These are phyloP conservation scores for Exophiala calicioides DNA, from an alignment of 2,329 filamentous ascomycete genomes.

Conservation along the genomic window DNA sequence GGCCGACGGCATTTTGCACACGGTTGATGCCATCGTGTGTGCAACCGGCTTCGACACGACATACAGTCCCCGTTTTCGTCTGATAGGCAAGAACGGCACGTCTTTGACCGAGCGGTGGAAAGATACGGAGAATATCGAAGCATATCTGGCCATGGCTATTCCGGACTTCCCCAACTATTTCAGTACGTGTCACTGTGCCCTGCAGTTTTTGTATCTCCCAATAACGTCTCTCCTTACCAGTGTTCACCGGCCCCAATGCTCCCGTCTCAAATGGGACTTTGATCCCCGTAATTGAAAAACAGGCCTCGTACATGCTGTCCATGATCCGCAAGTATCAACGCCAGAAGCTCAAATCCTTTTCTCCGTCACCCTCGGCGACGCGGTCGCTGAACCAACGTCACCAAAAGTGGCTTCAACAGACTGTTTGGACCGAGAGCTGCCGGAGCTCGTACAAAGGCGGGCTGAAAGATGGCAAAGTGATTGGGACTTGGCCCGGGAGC, in stretches of 20 bases:
- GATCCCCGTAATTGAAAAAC: slow-evolving; percentile 4
- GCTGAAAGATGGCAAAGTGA: slow-evolving; percentile 5
- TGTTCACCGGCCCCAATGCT: slow-evolving; percentile 36
- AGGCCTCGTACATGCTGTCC: slow-evolving; percentile 4
- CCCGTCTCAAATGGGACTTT: slow-evolving; percentile 31
- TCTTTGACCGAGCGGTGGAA: slow-evolving; percentile 10
- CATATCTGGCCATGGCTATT: slow-evolving; percentile 1
- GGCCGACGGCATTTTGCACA: slow-evolving; percentile 38
- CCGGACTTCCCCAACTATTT: slow-evolving; percentile 33
- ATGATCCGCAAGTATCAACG: slow-evolving; percentile 11
- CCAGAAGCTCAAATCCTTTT: slow-evolving; percentile 10
- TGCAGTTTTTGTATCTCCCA: background rate
- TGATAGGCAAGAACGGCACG: slow-evolving; percentile 7
- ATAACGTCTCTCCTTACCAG: too few species aligned
- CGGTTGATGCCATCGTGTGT: slow-evolving; percentile 41
- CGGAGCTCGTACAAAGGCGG: slow-evolving; percentile 8
- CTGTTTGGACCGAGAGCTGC: slow-evolving; percentile 11
- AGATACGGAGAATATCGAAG: background rate
- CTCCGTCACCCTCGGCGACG: too few species aligned
- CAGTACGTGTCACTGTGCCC: slow-evolving; percentile 4
- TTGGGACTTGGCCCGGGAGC: slow-evolving; percentile 6
- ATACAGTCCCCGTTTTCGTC: slow-evolving; percentile 10
- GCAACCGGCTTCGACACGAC: too few species aligned
- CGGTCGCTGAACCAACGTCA: too few species aligned
- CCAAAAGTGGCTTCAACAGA: too few species aligned